These are phyloP conservation scores for Pythium coloratum DNA, from an alignment of 352 stramenopile genomes.

Conservation along the genomic window DNA sequence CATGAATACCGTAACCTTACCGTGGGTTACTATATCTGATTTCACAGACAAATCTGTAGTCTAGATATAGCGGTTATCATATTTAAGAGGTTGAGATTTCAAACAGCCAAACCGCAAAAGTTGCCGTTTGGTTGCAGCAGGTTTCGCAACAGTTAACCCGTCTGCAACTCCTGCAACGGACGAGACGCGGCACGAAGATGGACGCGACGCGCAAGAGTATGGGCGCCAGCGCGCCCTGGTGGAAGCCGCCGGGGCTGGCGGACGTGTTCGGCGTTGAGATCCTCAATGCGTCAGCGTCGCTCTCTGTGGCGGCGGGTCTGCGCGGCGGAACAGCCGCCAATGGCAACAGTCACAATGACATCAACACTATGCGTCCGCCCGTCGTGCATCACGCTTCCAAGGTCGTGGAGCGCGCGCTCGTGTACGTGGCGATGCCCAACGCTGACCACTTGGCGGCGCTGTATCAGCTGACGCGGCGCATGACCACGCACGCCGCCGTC, in stretches of 20 bases:
- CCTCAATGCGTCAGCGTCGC: conserved; percentile 33
- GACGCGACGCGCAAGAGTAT: conserved; percentile 5
- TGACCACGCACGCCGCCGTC: conserved; percentile 36
- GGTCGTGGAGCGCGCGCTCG: conserved; percentile 36
- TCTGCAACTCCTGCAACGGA: background rate
- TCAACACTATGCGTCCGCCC: background rate
- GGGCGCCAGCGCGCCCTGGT: conserved; percentile 29
- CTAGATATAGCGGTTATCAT: too few relatives aligned
- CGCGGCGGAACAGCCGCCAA: background rate
- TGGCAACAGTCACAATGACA: background rate
- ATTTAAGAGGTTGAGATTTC: too few relatives aligned
- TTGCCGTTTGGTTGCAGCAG: background rate
- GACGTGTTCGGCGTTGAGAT: conserved; percentile 46
- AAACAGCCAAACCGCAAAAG: conserved; percentile 4
- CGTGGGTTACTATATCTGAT: background rate
- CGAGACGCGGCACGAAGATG: conserved; percentile 1
- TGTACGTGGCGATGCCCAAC: conserved; percentile 42
- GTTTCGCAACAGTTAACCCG: background rate
- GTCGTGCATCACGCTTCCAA: conserved; percentile 24
- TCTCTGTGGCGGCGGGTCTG: conserved; percentile 31
- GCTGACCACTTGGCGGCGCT: conserved; percentile 35
- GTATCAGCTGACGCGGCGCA: conserved; percentile 45
- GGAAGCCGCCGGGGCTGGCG: conserved; percentile 38
- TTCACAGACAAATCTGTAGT: background rate
- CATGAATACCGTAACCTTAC: background rate